Base-by-base conservation (phyloP, 371 early-diverging fungal species). In the Mucor velutinosus region DNA sequence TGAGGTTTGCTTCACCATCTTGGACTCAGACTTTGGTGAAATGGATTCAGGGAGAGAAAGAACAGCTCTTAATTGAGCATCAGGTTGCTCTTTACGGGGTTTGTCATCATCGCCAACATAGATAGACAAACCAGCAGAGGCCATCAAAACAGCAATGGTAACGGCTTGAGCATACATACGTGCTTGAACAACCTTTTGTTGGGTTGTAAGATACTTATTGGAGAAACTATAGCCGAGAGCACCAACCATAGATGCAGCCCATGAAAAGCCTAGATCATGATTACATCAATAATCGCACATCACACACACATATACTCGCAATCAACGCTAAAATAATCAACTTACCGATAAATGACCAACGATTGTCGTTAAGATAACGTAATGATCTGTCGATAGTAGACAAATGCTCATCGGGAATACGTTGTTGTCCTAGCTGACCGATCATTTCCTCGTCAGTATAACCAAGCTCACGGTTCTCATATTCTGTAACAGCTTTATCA, bases 181-280 rank as follows among this genome's bases (percentile, higher is more conserved):
- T 8, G 93, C 91, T 57, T 92, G 91, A 27, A 92, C 93, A 6
- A 90, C 69, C 68, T 91, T 90, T 72, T 92, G 92, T 53, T 90
- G 87, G 7, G 86, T 85, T 3, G 89, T 84, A 60, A 92, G 76
- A 14, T 87, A 88, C 74, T 82, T 86, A 71, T 91, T 83, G 33
- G 87, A 84, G 67, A 90, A 91, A 63, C 89, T 82, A 68, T 87
- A 83, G 27, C 82, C 83, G 17, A 90, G 65, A 1, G 93, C 87
- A 56, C 87, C 90, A 11, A 75, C 87, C 83, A 92, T 90, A 41
- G 89, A 89, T 17, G 79, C 76, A 65, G 85, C 77, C 93, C 93
- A 92, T 32, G 92, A 86, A 55, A 82, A 71, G 59, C 92, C 92
- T 83, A 56, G 17, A 49, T 17, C 51, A 21, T 27, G 14, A 66